Conservation (phyloP, 2,329 filamentous ascomycete species). For the Trichoderma pleuroti region DNA sequence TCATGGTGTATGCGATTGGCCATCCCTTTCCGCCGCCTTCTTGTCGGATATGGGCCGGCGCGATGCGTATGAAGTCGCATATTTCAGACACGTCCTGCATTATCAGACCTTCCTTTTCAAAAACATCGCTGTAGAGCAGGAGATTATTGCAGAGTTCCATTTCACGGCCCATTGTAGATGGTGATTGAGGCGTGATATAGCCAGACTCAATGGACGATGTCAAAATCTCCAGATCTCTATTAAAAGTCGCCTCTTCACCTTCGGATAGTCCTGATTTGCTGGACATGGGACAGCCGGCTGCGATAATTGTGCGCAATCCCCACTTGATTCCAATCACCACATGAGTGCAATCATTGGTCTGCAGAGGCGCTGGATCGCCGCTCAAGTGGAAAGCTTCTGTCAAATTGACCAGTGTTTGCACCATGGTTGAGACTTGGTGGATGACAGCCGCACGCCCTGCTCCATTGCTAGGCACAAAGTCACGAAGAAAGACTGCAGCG, state of each 20-base stretch:
- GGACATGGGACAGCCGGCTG: not conserved
- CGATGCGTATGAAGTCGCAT: not conserved
- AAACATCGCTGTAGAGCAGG: conserved; percentile 20
- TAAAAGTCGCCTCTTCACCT: not conserved
- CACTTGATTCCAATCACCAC: conserved; percentile 20
- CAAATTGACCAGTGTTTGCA: not conserved
- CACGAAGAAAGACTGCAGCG: conserved; percentile 17
- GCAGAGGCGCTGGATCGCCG: not conserved
- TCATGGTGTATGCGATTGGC: conserved; percentile 18
- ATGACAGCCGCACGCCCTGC: not conserved
- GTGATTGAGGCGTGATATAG: not conserved
- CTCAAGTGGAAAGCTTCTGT: not conserved
- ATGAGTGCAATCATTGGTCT: conserved; percentile 1
- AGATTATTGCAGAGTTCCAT: conserved; percentile 18
- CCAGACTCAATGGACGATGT: not conserved
- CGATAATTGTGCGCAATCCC: conserved; percentile 20
- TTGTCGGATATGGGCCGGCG: not conserved
- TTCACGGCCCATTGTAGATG: not conserved
- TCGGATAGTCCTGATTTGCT: not conserved
- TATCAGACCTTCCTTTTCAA: not conserved
- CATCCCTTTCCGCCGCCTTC: conserved; percentile 4
- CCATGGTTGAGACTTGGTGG: not conserved
- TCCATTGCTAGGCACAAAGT: rapidly evolving
- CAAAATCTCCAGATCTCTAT: conserved; percentile 9
- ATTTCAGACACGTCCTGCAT: not conserved